Conservation (phyloP, 169 alveolate genomes). For the Condylostoma magnum region DNA sequence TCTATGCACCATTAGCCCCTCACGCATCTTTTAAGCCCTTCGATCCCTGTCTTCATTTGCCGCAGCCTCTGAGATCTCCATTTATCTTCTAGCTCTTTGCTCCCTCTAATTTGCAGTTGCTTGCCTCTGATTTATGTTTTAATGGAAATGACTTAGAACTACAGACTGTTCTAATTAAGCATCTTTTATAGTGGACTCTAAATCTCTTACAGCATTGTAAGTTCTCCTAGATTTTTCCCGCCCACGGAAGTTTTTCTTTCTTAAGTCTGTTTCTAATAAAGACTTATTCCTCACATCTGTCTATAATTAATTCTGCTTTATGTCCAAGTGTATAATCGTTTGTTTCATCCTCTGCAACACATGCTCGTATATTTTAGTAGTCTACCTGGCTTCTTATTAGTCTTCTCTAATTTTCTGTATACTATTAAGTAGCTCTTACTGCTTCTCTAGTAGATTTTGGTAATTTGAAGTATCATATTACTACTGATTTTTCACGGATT, state of each 20-base stretch:
- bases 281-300: neutral
- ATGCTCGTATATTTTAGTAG: neutral
- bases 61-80: constrained; percentile 56
- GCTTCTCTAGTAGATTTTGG: no score
- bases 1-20: constrained; percentile 41
- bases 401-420: no score
- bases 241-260: neutral
- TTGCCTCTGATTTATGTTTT: constrained; percentile 39
- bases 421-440: no score
- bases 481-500: no score
- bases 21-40: constrained; percentile 36
- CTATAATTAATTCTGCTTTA: neutral
- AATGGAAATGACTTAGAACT: neutral
- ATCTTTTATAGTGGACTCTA: neutral
- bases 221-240: neutral
- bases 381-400: constrained; percentile 4
- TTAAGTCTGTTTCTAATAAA: neutral
- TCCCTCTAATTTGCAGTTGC: constrained; percentile 43
- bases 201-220: neutral
- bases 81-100: constrained; percentile 41
- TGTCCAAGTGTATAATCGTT: constrained; percentile 4
- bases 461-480: no score
- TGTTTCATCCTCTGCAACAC: constrained; percentile 10
- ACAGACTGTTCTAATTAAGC: neutral
- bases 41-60: constrained; percentile 56